Percentiles rank a stretch among this genome's conserved stretches.
Evolutionary conservation across 306 rosid species (phyloP).

Genomic region (Luffa acutangula): DNA sequence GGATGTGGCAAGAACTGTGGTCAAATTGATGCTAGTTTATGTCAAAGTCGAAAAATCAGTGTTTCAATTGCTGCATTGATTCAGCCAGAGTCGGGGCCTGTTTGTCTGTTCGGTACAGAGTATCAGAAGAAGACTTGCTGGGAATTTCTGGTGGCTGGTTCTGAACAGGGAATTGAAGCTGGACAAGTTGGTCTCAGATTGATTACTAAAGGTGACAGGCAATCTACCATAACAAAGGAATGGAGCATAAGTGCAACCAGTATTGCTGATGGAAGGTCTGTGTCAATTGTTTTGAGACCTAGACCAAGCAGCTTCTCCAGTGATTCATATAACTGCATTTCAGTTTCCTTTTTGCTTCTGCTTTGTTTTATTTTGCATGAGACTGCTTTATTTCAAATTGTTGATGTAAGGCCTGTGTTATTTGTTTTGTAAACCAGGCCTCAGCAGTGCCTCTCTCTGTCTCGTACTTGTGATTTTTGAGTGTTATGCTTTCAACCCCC

Average conservation of each 20-base stretch:
- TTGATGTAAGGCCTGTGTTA: slow-evolving; percentile 69
- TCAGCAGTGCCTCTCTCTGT: not conserved
- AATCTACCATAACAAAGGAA: slow-evolving; percentile 84
- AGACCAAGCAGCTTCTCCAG: not conserved
- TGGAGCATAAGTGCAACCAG: slow-evolving; percentile 93
- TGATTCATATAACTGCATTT: not conserved
- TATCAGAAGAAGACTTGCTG: slow-evolving; percentile 84
- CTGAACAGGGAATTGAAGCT: slow-evolving; percentile 98
- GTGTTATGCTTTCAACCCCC: not conserved
- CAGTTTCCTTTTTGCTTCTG: not conserved
- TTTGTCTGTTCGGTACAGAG: slow-evolving; percentile 92
- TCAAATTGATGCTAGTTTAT: slow-evolving; percentile 61
- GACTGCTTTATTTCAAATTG: slow-evolving; percentile 31
- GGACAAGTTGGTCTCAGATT: slow-evolving; percentile 98
- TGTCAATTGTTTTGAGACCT: slow-evolving; percentile 7
- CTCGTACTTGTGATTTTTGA: not conserved
- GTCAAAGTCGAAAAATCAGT: slow-evolving; percentile 75
- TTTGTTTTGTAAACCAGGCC: slow-evolving; percentile 6
- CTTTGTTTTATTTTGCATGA: not conserved
- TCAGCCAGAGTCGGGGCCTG: slow-evolving; percentile 98
- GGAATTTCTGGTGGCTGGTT: slow-evolving; percentile 97
- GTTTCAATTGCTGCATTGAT: slow-evolving; percentile 82
- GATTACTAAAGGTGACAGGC: slow-evolving; percentile 96
- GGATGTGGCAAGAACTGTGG: slow-evolving; percentile 84
- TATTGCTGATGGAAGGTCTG: slow-evolving; percentile 97